Conservation (phyloP, 345 rosid genomes). For the Arabis alpina region DNA sequence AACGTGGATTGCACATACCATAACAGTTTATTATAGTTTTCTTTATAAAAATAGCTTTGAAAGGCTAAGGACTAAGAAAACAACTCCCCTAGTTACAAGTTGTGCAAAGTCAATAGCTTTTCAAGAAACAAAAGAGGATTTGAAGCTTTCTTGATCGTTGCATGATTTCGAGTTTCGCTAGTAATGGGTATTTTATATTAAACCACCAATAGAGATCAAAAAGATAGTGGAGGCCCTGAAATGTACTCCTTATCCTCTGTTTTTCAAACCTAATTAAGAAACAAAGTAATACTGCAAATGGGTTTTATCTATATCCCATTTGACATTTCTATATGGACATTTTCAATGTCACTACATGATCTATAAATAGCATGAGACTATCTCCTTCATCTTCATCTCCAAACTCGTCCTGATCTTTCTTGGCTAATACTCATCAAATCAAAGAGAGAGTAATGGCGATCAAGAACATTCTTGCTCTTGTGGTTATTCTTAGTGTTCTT, state of each 20-base stretch:
- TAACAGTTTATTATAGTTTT: background rate
- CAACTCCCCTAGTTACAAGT: background rate
- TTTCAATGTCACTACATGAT: constrained; percentile 32
- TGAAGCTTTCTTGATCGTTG: constrained; percentile 13
- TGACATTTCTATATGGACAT: constrained; percentile 32
- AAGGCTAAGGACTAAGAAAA: constrained; percentile 1
- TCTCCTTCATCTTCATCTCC: constrained; percentile 10
- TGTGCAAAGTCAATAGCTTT: constrained; percentile 22
- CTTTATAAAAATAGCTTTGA: background rate
- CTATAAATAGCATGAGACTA: constrained; percentile 36
- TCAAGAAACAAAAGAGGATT: constrained; percentile 8
- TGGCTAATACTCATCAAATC: constrained; percentile 27
- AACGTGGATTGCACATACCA: constrained; percentile 38
- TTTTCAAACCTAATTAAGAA: constrained; percentile 24
- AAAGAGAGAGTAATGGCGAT: constrained; percentile 39
- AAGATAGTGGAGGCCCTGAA: constrained; percentile 33
- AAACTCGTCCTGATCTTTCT: constrained; percentile 7
- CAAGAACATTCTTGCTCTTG: constrained; percentile 44
- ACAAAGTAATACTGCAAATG: constrained; percentile 28
- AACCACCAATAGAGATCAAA: constrained; percentile 1
- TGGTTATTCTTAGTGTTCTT: constrained; percentile 44
- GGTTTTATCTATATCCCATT: constrained; percentile 21
- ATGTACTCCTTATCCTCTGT: constrained; percentile 12
- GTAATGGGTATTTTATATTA: background rate
- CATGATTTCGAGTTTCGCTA: constrained; percentile 15